Base-by-base conservation (phyloP, 2,329 filamentous ascomycete species). In the Neophaeococcomyces aloes region DNA sequence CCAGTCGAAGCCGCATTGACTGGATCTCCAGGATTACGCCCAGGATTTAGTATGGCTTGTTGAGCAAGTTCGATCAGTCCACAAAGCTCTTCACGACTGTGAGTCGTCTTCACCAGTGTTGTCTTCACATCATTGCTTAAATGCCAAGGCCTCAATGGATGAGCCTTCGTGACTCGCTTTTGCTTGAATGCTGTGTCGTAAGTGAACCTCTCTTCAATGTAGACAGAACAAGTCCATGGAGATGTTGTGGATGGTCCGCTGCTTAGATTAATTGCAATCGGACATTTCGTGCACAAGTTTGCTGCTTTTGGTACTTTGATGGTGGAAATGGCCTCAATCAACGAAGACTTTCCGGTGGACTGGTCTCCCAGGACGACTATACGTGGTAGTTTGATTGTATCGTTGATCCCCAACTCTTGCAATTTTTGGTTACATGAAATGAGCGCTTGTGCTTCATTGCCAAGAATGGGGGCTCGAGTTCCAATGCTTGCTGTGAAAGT, bases 241-340 rank as follows among this genome's bases (percentile, higher is more conserved):
- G 63, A 53, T 0, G 52, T 54, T 0, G 58, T 48, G 1, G 72
- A 65, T 0, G 69, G 64, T 1, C 75, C 69, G 1, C 71, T 65
- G 0, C 74, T 80, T 0, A 86, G 70, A 0, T 83, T 80, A 39
- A 94, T 91, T 43, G 87, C 83, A 0, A 93, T 72, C 0, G 86
- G 86, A 46, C 85, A 93, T 0, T 82, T 67, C 0, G 87, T 94
- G 56, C 87, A 94, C 0, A 81, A 83, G 0, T 81, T 82, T 3
- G 75, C 74, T 31, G 74, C 76, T 1, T 81, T 72, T 0, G 86
- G 86, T 0, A 89, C 75, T 15, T 79, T 78, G 18, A 91, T 79
- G 3, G 80, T 82, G 0, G 36, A 65, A 47, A 83, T 74, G 0
- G 75, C 79, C 10, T 79, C 79, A 40, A 74, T 72, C 0, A 75